These are phyloP conservation scores for Calocybe cyanea DNA, from an alignment of 768 basidiomycete genomes.

Conservation along the genomic window DNA sequence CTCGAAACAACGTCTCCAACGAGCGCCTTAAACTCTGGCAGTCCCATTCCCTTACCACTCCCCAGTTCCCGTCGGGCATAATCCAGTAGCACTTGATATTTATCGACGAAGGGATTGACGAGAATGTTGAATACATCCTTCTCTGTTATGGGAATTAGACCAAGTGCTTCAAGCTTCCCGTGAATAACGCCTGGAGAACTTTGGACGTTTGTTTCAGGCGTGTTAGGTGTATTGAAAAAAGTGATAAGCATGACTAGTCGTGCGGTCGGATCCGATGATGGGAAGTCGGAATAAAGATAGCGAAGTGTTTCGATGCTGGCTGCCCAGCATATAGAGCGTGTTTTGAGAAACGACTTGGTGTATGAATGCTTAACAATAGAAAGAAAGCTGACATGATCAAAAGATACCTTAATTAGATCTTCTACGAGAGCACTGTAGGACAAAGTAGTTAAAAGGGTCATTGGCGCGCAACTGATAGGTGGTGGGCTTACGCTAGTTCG, in stretches of 20 bases:
- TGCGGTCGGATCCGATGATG: constrained; percentile 53
- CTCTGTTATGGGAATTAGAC: constrained; percentile 51
- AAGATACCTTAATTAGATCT: constrained; percentile 61
- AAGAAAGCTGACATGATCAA: not conserved
- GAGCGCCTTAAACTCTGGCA: constrained; percentile 39
- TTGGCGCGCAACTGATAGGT: not conserved
- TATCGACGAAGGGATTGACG: constrained; percentile 67
- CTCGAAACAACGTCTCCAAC: constrained; percentile 56
- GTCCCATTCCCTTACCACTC: constrained; percentile 37
- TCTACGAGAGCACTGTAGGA: constrained; percentile 47
- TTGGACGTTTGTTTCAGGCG: constrained; percentile 17
- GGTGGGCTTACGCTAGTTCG: constrained; percentile 50
- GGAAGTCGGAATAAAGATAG: constrained; percentile 65
- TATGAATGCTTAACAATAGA: constrained; percentile 9
- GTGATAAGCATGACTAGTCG: constrained; percentile 74
- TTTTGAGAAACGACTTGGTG: constrained; percentile 61
- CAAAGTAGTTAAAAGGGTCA: not conserved
- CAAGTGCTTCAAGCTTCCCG: constrained; percentile 51
- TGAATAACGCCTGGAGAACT: constrained; percentile 32
- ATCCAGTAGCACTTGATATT: constrained; percentile 44
- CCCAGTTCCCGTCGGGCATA: constrained; percentile 40
- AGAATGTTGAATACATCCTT: constrained; percentile 62
- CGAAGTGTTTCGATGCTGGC: constrained; percentile 51
- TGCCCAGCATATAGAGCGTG: constrained; percentile 56
- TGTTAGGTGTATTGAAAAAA: constrained; percentile 47